Evolutionary conservation across 306 rosid species (phyloP), one percentile per base, ranked within the genome.

Genomic region (Morella rubra): DNA sequence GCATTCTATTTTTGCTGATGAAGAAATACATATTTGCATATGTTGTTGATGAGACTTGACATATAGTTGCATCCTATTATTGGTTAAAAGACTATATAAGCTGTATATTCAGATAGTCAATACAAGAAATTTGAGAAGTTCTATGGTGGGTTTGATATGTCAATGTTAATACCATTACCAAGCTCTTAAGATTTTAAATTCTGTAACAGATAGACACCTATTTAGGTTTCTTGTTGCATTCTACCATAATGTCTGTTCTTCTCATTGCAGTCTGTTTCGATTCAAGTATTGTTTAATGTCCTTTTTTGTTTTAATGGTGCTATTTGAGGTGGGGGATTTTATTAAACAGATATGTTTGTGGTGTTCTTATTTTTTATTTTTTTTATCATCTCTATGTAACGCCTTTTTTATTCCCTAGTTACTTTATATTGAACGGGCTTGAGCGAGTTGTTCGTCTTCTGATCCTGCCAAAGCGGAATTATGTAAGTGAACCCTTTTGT

Each of bases 371-470:
- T 55, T 20, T 69, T 5, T 53, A 44, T 44, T 40, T 58, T 65
- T 19, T 5, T 42, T 53, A 73, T 61, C 20, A 59, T 72, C 45
- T 27, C 71, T 84, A 61, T 37, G 16, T 72, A 62, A 40, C 44
- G 52, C 32, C 15, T 79, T 60, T 74, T 73, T 73, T 22, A 8
- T 9, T 61, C 47, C 82, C 53, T 89, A 95, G 98, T 61, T 95
- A 95, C 89, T 95, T 95, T 84, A 71, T 95, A 69, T 62, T 87
- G 89, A 95, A 92, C 82, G 98, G 98, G 83, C 87, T 90, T 69
- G 98, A 92, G 87, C 89, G 97, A 83, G 96, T 89, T 83, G 86
- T 91, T 81, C 93, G 97, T 18, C 92, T 88, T 45, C 51, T 92
- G 73, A 95, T 95, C 84, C 7, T 87, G 77, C 98, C 93, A 20